Evolutionary conservation across 1,139 yeast species (phyloP).

Genomic region (Lodderomyces orthopsilosis): DNA sequence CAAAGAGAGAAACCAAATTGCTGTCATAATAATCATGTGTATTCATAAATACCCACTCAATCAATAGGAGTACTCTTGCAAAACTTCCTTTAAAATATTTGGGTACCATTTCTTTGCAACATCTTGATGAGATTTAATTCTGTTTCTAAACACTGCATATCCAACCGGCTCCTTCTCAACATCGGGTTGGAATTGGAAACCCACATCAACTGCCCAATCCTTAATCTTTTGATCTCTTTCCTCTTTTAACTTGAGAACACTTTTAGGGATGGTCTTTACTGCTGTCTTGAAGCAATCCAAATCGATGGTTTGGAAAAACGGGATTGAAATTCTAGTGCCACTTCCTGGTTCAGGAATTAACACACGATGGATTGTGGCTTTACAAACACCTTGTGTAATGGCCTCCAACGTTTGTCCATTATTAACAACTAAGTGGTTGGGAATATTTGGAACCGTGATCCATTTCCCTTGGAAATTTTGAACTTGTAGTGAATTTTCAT

Average conservation of each 20-base stretch:
- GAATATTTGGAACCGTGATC: constrained; percentile 50
- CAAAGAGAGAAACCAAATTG: too few species aligned
- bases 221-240: constrained; percentile 38
- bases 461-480: constrained; percentile 62
- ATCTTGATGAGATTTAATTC: constrained; percentile 66
- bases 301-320: constrained; percentile 55
- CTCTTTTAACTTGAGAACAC: constrained; percentile 29
- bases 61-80: constrained; percentile 15
- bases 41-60: not conserved
- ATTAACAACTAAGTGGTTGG: constrained; percentile 48
- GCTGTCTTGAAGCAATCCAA: constrained; percentile 41
- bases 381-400: constrained; percentile 52
- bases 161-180: constrained; percentile 50
- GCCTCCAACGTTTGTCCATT: constrained; percentile 58
- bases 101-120: constrained; percentile 68
- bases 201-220: constrained; percentile 44
- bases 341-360: constrained; percentile 51
- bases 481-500: constrained; percentile 53
- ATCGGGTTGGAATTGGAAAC: constrained; percentile 50
- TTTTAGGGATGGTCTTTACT: constrained; percentile 30
- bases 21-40: too few species aligned
- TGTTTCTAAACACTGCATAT: constrained; percentile 57
- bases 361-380: constrained; percentile 69
- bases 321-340: constrained; percentile 53
- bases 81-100: constrained; percentile 37